Base-by-base conservation (phyloP, 148 eudicot species). In the Silene latifolia region DNA sequence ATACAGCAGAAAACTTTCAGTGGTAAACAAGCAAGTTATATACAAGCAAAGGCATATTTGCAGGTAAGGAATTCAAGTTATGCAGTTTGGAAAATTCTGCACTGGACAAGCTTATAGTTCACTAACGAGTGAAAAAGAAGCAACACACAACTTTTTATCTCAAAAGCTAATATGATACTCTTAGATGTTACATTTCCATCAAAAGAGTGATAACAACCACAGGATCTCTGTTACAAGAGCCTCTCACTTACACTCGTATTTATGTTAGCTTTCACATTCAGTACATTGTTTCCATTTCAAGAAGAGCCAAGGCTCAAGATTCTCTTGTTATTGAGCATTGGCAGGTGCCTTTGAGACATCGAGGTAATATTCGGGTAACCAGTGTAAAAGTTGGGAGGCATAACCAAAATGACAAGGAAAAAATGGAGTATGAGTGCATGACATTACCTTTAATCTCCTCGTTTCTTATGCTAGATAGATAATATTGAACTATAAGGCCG, bases 401-500 rank as follows among this genome's bases (percentile, higher is more conserved):
- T 19, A 62, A 17, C 13, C 29, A 61, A 25, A 11, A 25, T 63
- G 3, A 8, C 3, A n/a, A 32, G 5, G 15, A 6, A 56, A 76
- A 27, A 72, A 46, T 11, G 46, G 23, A 68, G 39, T 27, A 58
- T n/a, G 48, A 69, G 25, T 56, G 29, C 29, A 54, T 13, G 56
- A 64, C 71, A 32, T 67, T 67, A 90, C 96, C 88, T 78, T 65
- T 7, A 47, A 78, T 64, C 58, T 83, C 77, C 64, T 77, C 73
- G 73, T 79, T 84, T 69, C 77, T 69, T 51, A 78, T 74, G 74
- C 80, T 82, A 24, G 96, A 89, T 53, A 91, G 79, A 85, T 93
- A 93, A 76, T 86, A 86, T 79, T 93, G 98, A 81, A 93, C 97
- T 61, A 91, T 86, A 19, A 89, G 91, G 25, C 98, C 97, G 67